Conservation (phyloP, 2,329 filamentous ascomycete species). For the Curvularia hawaiiensis region DNA sequence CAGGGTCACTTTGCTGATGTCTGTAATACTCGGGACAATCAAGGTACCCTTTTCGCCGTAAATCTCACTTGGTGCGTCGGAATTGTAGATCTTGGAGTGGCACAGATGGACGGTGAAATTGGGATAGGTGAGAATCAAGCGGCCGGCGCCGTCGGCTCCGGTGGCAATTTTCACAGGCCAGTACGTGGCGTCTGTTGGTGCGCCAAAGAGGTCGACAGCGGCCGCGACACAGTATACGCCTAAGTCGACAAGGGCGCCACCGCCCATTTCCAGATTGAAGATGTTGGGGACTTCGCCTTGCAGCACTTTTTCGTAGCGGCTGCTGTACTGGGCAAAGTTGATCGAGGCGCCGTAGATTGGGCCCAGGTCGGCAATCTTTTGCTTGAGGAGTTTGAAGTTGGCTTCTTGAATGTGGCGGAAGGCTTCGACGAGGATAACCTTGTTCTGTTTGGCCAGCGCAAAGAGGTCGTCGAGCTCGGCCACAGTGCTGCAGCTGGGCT, state of each 20-base stretch:
- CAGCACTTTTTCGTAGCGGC: conserved; percentile 55
- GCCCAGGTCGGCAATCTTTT: conserved; percentile 47
- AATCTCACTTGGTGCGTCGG: conserved; percentile 52
- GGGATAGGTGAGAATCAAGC: conserved; percentile 52
- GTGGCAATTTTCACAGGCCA: conserved; percentile 51
- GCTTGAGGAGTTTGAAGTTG: conserved; percentile 54
- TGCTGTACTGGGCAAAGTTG: conserved; percentile 53
- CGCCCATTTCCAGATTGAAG: conserved; percentile 55
- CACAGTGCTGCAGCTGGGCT: conserved; percentile 53
- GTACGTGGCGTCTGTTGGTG: conserved; percentile 49
- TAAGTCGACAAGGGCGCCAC: conserved; percentile 55
- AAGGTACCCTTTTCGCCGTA: conserved; percentile 56
- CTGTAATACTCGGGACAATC: conserved; percentile 51
- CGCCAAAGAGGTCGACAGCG: conserved; percentile 55
- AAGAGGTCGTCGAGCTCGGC: conserved; percentile 53
- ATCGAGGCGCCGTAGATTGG: conserved; percentile 52
- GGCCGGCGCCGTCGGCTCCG: conserved; percentile 55
- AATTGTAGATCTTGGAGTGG: conserved; percentile 52
- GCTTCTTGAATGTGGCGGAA: conserved; percentile 57
- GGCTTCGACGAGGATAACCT: conserved; percentile 54
- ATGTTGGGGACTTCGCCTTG: conserved; percentile 55
- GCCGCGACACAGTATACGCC: conserved; percentile 56
- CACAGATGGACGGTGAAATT: conserved; percentile 52
- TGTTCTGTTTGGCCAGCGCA: conserved; percentile 47
- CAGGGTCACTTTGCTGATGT: conserved; percentile 50